Conservation (phyloP, 768 basidiomycete species). For the Heimioporus sp. region DNA sequence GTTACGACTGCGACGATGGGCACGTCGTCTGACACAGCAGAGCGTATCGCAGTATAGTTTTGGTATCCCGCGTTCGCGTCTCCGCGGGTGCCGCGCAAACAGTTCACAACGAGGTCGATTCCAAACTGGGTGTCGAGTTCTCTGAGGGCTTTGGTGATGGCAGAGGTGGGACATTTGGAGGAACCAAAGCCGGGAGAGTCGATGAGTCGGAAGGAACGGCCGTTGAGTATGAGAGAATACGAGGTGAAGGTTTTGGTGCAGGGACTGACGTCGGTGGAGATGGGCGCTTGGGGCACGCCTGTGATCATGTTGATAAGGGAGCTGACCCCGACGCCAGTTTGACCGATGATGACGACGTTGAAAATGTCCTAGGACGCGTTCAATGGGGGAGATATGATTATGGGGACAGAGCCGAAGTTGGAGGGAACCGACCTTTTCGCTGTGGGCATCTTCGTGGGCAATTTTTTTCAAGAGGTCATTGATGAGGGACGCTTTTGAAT, state of each 20-base stretch:
- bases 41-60: constrained; percentile 26
- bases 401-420: not conserved
- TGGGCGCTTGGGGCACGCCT: constrained; percentile 12
- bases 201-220: constrained; percentile 28
- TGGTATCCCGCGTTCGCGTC: constrained; percentile 28
- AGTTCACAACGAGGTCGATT: constrained; percentile 28
- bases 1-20: constrained; percentile 31
- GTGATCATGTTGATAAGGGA: constrained; percentile 40
- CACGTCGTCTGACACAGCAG: constrained; percentile 30
- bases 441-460: constrained; percentile 17
- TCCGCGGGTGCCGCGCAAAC: constrained; percentile 26
- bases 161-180: constrained; percentile 24
- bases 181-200: constrained; percentile 29
- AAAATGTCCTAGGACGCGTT: constrained; percentile 21
- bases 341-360: constrained; percentile 31
- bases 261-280: constrained; percentile 29
- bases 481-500: constrained; percentile 21
- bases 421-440: constrained; percentile 21
- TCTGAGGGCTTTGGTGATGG: constrained; percentile 25
- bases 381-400: not conserved
- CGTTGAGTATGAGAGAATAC: constrained; percentile 26
- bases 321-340: constrained; percentile 37
- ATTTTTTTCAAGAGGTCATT: constrained; percentile 24
- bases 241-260: constrained; percentile 24
- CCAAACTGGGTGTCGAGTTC: constrained; percentile 28